Evolutionary conservation across 768 basidiomycete species (phyloP), one percentile per base, ranked within the genome.

Genomic region (Suillus paluster): DNA sequence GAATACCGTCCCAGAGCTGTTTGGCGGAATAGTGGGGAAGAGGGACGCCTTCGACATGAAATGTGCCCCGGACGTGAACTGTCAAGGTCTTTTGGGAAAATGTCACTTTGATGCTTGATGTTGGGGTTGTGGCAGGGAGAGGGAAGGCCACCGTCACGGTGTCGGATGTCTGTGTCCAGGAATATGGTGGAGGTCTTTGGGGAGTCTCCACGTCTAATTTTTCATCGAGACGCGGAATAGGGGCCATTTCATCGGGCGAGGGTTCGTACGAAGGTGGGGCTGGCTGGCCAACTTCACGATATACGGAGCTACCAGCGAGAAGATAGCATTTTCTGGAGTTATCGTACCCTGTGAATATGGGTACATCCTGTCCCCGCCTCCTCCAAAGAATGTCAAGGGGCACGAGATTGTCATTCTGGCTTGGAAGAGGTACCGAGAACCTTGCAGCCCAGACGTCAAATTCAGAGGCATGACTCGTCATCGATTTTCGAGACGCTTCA

Each of bases 121-220:
- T 89, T 1, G 82, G 73, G 0, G 87, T 91, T 56, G 77, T 80
- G 0, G 90, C 83, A 2, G 93, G 93, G n/a, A 97, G 81, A 6
- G 93, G 87, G 70, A 99, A 88, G 0, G 88, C 89, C 46, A 99
- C 75, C 0, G 92, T 95, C 55, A 99, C 79, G 1, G 92, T 86
- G 71, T 95, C 94, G 1, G 85, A 73, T 5, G 90, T 88, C 70
- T 99, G 97, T 0, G 88, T 92, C 97, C 97, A 99, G 2, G 94
- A 93, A 75, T 95, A 98, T 0, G 95, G 91, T 30, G 86, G 85
- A 4, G 90, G 91, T 65, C 82, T 88, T 11, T 75, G 71, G 2
- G 78, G 77, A 21, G 75, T 70, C 7, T 68, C 60, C 27, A 52
- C 66, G 63, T 88, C 86, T 49, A 89, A 72, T 62, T 78, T 80